Base-by-base conservation (phyloP, 306 rosid species). In the Trifolium dubium region DNA sequence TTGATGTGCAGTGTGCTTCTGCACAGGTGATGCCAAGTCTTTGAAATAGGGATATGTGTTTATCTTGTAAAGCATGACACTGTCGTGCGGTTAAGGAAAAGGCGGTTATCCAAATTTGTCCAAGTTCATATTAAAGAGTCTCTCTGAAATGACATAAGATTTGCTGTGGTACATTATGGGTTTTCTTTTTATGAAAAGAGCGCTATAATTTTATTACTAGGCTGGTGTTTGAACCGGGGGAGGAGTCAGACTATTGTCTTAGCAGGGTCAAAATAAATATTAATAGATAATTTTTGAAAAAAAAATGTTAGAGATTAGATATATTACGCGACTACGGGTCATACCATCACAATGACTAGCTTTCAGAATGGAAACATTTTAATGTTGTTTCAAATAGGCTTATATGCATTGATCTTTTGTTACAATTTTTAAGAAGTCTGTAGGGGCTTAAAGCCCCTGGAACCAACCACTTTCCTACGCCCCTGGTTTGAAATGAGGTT, bases 41-140 rank as follows among this genome's bases (percentile, higher is more conserved):
- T 64, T 40, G 15, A 64, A 17, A 39, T 39, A 18, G 35, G 34
- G 46, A 40, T 10, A 39, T 40, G 69, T 39, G 50, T 39, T 64
- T 39, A 55, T 59, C 47, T 72, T 29, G 59, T 29, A n/a, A 68
- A 64, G 39, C 59, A 53, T 53, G 59, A 53, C 13, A 18, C 30
- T 53, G 13, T 17, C 6, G 30, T 4, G 59, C 4, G 5, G 6
- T 8, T 18, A 18, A 53, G 69, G 17, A 39, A 17, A 43, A 65
- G 11, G 55, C 32, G 71, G 30, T 10, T 55, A 23, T 23, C 32
- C 62, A 65, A 65, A 11, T 65, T 65, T 53, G 37, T 41, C 9
- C 10, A 41, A 19, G 37, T 19, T 65, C 71, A 23, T 64, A 17
- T 6, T 11, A 3, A 18, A 10, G 50, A 39, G 10, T 44, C 40